Base-by-base conservation (phyloP, 106 monocot species). In the Acorus calamus region DNA sequence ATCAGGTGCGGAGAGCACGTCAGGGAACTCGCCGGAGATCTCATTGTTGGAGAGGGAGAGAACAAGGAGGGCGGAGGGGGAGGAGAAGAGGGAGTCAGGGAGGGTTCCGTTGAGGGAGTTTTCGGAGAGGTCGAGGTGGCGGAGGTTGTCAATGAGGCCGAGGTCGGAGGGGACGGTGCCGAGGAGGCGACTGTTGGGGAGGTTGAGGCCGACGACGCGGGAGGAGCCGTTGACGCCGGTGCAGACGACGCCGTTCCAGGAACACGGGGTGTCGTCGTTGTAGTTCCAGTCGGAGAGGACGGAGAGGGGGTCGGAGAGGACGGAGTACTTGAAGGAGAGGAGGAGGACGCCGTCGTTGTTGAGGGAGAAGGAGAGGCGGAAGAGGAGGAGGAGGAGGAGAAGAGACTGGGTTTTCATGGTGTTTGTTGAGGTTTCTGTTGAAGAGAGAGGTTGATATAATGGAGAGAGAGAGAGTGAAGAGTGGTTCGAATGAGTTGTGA, bases 231-330 rank as follows among this genome's bases (percentile, higher is more conserved):
- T 59, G 52, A 82, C 78, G 14, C 72, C 79, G 11, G 64, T 68
- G 82, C 96, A 96, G n/a, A 70, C 44, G 64, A 92, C 82, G 45
- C 92, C 92, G 53, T 92, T 92, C 92, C 92, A 92, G 7, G 79
- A 66, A 72, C 96, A 96, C 8, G 96, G 96, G 2, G 77, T 72
- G 13, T 59, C 64, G 68, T 90, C 87, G 62, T 84, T 62, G 69
- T 82, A 96, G 77, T 80, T 82, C 96, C 96, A 96, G 70, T 67
- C 64, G n/a, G 74, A 57, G 58, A 96, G 83, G 6, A 63, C 82
- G 4, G 53, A 57, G 12, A 85, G 66, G 4, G 96, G 96, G 69
- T 96, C 96, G 62, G 64, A 53, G 69, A 84, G 76, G 28, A 91
- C 60, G 42, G 85, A 75, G 80, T 87, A 68, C 80, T 88, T 90